Evolutionary conservation across 192 early-diverging fungal genomes (phyloP), one percentile per base, ranked within the genome.

Genomic region (Helicostylum pulchrum): DNA sequence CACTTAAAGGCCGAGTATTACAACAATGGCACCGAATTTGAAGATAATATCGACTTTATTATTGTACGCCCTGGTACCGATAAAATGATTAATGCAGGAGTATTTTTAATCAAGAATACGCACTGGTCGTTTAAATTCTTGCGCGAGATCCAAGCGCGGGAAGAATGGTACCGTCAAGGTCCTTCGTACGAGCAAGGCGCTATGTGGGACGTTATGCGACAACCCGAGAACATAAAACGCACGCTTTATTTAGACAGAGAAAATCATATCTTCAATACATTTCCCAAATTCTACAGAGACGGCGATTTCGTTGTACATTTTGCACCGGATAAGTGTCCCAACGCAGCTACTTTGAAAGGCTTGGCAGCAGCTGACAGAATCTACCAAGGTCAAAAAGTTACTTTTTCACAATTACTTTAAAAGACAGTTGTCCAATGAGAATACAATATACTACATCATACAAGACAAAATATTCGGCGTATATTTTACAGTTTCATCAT

Each of bases 271-370:
- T 83, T 85, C 62, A 85, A 85, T 49, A 85, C 83, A 2, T 85
- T 85, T 70, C 83, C 83, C 1, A 68, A 66, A 8, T 7, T 53
- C 10, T 85, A 83, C 44, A 5, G 57, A 0, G 30, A 52, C 0
- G 79, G 75, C n/a, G 79, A 85, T 53, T 85, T 85, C 67, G 62
- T 85, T 8, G 79, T 85, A 14, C 83, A 85, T 67, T 85, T 76
- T 71, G 83, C 83, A 0, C 83, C 83, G 1, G 81, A 75, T 32
- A 74, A 70, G 36, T 85, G 83, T 65, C 83, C 83, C 1, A 65
- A 74, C 5, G 74, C 72, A 5, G 76, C 79, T 36, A 77, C 80
- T 1, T 20, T 85, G 9, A 54, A 67, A 15, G 74, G 74, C 10
- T 57, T 76, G 32, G 68, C 64, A 17, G 77, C 79, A 14, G 58